Conservation (phyloP, 441 rosid genomes). For the Breynia disticha region DNA sequence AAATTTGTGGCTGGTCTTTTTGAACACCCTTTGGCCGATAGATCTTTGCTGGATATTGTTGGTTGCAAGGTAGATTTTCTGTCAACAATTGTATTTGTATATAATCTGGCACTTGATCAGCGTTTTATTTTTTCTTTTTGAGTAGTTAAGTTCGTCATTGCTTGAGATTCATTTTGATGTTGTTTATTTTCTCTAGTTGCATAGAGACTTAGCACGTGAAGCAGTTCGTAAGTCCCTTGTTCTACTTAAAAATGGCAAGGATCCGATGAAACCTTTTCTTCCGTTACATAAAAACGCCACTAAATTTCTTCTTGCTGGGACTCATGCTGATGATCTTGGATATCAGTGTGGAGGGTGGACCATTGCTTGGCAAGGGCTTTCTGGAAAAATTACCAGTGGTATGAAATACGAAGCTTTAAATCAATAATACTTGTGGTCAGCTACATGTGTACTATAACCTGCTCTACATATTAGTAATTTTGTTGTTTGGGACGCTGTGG, state of each 20-base stretch:
- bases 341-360: constrained; percentile 95
- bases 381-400: constrained; percentile 77
- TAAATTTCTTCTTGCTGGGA: constrained; percentile 63
- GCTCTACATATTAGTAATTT: too few relatives aligned
- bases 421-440: constrained; percentile 2
- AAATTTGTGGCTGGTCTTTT: constrained; percentile 73
- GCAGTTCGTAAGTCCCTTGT: constrained; percentile 85
- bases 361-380: constrained; percentile 43
- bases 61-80: constrained; percentile 60
- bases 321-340: constrained; percentile 82
- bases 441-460: too few relatives aligned
- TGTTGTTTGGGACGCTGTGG: too few relatives aligned
- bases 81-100: not conserved
- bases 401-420: constrained; percentile 10
- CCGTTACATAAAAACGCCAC: constrained; percentile 53
- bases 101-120: not conserved
- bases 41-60: constrained; percentile 48
- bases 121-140: not conserved
- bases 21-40: constrained; percentile 59
- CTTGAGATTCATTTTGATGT: not conserved
- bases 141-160: too few relatives aligned
- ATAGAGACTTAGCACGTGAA: constrained; percentile 69
- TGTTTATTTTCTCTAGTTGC: constrained; percentile 34
- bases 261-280: constrained; percentile 40
- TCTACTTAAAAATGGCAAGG: constrained; percentile 70